These are phyloP conservation scores for Fusarium poae DNA, from an alignment of 2,329 filamentous ascomycete genomes.

Conservation along the genomic window DNA sequence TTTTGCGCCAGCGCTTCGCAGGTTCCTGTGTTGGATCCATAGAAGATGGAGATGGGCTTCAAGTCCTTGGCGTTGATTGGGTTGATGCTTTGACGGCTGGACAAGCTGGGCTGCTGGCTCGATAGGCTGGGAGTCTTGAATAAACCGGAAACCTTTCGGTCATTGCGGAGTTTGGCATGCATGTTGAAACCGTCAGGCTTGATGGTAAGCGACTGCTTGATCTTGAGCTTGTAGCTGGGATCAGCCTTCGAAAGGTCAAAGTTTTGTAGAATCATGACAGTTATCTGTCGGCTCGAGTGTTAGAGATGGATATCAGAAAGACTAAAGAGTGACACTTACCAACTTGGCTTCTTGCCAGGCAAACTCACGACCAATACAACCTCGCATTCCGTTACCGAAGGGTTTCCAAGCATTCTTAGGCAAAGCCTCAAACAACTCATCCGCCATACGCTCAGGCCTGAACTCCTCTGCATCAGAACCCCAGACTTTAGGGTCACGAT, in stretches of 20 bases:
- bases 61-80: neutral
- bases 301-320: accelerated
- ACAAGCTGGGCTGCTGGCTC: neutral
- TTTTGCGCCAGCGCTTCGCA: constrained; percentile 14
- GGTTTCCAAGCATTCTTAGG: constrained; percentile 29
- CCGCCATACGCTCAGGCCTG: constrained; percentile 10
- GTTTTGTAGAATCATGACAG: constrained; percentile 14
- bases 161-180: constrained; percentile 8
- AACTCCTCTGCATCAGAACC: constrained; percentile 12
- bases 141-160: neutral
- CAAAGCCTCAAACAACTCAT: constrained; percentile 8
- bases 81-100: neutral
- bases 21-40: constrained; percentile 3
- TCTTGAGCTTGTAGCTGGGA: constrained; percentile 13
- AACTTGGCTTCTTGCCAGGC: constrained; percentile 20
- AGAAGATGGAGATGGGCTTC: constrained; percentile 17
- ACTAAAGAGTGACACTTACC: neutral
- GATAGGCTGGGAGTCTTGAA: constrained; percentile 6
- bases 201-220: constrained; percentile 9
- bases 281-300: neutral
- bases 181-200: constrained; percentile 8
- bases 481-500: constrained; percentile 13
- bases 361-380: constrained; percentile 12
- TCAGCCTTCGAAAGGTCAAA: constrained; percentile 9
- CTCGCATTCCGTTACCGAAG: constrained; percentile 11